Conservation (phyloP, 345 rosid species). For the Anacardium occidentale region DNA sequence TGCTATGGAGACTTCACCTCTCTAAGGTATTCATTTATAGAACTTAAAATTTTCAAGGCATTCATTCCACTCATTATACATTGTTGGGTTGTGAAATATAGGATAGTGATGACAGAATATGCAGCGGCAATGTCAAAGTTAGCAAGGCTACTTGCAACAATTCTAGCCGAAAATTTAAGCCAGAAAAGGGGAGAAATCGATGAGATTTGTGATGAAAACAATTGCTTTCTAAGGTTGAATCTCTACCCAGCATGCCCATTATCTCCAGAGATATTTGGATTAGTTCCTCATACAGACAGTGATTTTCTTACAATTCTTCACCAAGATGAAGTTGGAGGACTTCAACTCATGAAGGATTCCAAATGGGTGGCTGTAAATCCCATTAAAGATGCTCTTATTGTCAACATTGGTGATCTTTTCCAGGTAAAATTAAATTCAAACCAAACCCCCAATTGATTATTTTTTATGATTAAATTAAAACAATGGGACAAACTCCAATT, state of each 20-base stretch:
- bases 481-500: no score
- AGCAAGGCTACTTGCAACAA: conserved; percentile 46
- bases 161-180: conserved; percentile 45
- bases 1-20: conserved; percentile 48
- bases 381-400: conserved; percentile 60
- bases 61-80: no score
- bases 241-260: conserved; percentile 57
- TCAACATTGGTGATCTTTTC: conserved; percentile 71
- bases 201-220: conserved; percentile 43
- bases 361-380: conserved; percentile 70
- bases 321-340: conserved; percentile 76
- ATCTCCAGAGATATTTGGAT: conserved; percentile 39
- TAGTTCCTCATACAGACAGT: conserved; percentile 73
- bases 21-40: conserved; percentile 32
- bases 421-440: conserved; percentile 40
- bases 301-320: conserved; percentile 61
- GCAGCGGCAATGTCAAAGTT: conserved; percentile 53
- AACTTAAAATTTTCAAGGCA: no score
- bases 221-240: conserved; percentile 60
- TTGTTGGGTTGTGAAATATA: conserved; percentile 12
- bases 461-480: not conserved
- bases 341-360: conserved; percentile 64
- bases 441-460: not conserved
- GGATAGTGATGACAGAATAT: conserved; percentile 52
- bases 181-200: conserved; percentile 23